Percentiles rank a stretch among this genome's conserved stretches.
Evolutionary conservation across 306 rosid species (phyloP).

Genomic region (Trifolium dubium): DNA sequence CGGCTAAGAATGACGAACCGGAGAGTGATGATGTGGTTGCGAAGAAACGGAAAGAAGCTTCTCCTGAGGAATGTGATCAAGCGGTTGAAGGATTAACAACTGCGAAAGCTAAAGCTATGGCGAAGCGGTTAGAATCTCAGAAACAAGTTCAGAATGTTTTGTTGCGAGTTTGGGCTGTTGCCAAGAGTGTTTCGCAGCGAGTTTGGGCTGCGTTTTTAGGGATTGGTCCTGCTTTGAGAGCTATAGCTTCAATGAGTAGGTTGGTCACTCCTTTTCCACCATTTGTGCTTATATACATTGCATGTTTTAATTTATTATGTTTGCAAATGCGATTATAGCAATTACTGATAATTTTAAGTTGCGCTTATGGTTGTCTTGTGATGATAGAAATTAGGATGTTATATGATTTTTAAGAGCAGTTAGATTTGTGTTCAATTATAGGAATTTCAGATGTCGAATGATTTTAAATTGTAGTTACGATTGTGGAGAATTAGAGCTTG

Average conservation of each 20-base stretch:
- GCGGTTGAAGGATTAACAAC: constrained; percentile 85
- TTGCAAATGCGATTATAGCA: neutral
- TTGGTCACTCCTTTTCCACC: constrained; percentile 35
- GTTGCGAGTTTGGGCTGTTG: constrained; percentile 40
- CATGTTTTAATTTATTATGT: neutral
- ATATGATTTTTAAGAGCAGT: neutral
- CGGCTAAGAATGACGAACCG: constrained; percentile 49
- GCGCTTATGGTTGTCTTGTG: neutral
- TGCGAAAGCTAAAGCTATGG: constrained; percentile 88
- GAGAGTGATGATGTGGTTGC: constrained; percentile 50
- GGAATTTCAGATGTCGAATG: neutral
- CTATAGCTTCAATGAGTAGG: constrained; percentile 90
- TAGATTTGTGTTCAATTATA: neutral
- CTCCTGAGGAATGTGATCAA: constrained; percentile 95
- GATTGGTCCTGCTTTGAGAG: constrained; percentile 84
- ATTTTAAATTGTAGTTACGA: neutral
- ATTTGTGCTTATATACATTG: neutral
- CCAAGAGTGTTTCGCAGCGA: constrained; percentile 49
- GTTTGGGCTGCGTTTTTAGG: constrained; percentile 68
- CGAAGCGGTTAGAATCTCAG: constrained; percentile 66
- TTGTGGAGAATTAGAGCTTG: constrained; percentile 13
- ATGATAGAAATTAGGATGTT: neutral
- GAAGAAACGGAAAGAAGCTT: constrained; percentile 74
- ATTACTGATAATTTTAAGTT: neutral
- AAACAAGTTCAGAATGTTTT: constrained; percentile 48